Base-by-base conservation (phyloP, 2,329 filamentous ascomycete genomes). In the Cladosporium austrohemisphaericum region DNA sequence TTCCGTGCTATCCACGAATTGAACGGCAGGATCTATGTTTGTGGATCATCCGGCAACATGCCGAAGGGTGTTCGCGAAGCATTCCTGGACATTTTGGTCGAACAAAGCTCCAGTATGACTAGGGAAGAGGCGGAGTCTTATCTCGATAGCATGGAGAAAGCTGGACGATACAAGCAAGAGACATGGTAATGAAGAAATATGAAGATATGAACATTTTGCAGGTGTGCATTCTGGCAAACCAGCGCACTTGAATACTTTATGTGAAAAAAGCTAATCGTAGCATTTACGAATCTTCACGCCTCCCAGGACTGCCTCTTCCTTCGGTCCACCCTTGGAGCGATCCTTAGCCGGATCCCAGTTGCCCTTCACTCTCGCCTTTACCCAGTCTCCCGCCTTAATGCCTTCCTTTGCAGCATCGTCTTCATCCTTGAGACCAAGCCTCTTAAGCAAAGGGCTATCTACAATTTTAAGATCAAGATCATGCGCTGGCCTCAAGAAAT, bases 1-100 rank as follows among this genome's bases (percentile, higher is more conserved):
- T 79, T 74, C 57, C 62, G 71, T 11, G 63, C 79, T n/a, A 62
- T 87, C 4, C 66, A 74, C 28, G 70, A 75, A 28, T 61, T 71
- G 10, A 58, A 67, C 0, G 83, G 81, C 0, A 74, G 79, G 11
- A 71, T 81, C 1, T 80, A 76, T 56, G 70, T 83, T 16, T 81
- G 78, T 58, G 79, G 79, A 10, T 80, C 78, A 0, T 85, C 81
- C 0, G 85, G 85, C 1, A 79, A 77, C 51, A 88, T 88, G 85
- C 84, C 85, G 1, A 80, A 83, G 59, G 83, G 81, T 9, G 80
- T 88, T 1, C 72, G 83, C 14, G 78, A 82, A 60, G 83, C 84
- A 4, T 68, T 88, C 20, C 71, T 83, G n/a, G 80, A 85, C 60
- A 72, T 76, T 2, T 76, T 87, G 50, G 67, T 68, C 37, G 55